Evolutionary conservation across 768 basidiomycete species (phyloP).

Genomic region (Dioszegia aurantiaca): DNA sequence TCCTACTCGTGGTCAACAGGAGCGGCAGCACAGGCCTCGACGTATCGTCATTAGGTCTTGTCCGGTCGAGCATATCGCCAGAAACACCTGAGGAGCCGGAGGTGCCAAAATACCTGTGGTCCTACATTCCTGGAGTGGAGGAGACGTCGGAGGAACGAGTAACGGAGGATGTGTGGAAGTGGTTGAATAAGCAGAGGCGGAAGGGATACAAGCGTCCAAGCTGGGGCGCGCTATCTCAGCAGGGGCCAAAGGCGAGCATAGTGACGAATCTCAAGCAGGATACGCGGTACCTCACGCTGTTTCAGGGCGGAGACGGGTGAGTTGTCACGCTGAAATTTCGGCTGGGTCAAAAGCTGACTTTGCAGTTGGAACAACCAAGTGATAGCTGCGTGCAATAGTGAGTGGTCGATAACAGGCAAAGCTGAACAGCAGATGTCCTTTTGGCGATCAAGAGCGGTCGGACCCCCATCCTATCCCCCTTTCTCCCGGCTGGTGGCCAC

Average conservation of each 20-base stretch:
- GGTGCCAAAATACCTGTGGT: constrained; percentile 2
- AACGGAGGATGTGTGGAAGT: constrained; percentile 4
- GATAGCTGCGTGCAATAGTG: constrained; percentile 16
- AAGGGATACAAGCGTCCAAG: constrained; percentile 8
- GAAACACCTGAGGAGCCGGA: too few species aligned
- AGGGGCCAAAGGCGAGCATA: constrained; percentile 13
- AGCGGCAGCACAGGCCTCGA: too few species aligned
- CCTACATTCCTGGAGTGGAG: neutral
- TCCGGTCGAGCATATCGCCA: too few species aligned
- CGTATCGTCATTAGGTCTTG: too few species aligned
- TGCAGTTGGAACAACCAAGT: constrained; percentile 19
- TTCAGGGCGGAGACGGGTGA: constrained; percentile 6
- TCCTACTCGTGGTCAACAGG: too few species aligned
- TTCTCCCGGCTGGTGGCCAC: constrained; percentile 1
- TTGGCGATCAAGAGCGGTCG: constrained; percentile 15
- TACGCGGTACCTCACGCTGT: constrained; percentile 9
- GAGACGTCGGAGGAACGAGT: too few species aligned
- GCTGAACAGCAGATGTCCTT: constrained; percentile 8
- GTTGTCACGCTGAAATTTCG: neutral
- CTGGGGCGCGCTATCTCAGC: constrained; percentile 14
- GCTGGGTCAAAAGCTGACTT: neutral
- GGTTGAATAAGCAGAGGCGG: neutral
- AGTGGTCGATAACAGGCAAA: constrained; percentile 13
- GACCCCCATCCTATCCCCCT: constrained; percentile 19
- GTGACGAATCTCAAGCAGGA: constrained; percentile 16